Evolutionary conservation across 208 protist species (phyloP).

Genomic region (Leishmania major): DNA sequence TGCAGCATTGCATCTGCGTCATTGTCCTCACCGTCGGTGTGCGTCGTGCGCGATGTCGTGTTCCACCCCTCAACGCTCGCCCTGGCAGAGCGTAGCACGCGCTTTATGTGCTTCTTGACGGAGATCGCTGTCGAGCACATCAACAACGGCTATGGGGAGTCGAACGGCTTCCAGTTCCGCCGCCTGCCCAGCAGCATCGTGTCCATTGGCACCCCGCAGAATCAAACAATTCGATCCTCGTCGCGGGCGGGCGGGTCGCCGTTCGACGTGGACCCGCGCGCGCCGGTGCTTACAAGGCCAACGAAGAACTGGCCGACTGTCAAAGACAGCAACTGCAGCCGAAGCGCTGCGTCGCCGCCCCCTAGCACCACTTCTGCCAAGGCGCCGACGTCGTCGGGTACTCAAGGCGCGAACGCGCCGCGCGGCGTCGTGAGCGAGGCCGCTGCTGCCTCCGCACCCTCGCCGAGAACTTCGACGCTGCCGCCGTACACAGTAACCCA

Average conservation of each 20-base stretch:
- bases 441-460: not conserved
- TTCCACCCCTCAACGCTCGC: conserved; percentile 82
- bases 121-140: conserved; percentile 94
- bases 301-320: conserved; percentile 38
- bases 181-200: conserved; percentile 55
- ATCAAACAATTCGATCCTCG: conserved; percentile 75
- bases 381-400: not conserved
- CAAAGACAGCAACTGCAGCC: not conserved
- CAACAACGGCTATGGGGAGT: conserved; percentile 83
- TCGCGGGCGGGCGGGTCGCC: conserved; percentile 33
- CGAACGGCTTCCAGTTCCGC: conserved; percentile 73
- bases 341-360: not conserved
- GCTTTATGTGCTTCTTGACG: conserved; percentile 90
- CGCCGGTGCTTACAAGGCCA: conserved; percentile 53
- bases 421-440: not conserved
- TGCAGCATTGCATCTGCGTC: not conserved
- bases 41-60: conserved; percentile 86
- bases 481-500: conserved; percentile 76
- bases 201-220: conserved; percentile 77
- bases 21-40: conserved; percentile 5
- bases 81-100: conserved; percentile 71
- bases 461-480: conserved; percentile 24
- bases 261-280: conserved; percentile 47
- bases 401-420: not conserved
- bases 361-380: not conserved